Evolutionary conservation across 2,329 filamentous ascomycete species (phyloP).

Genomic region (Endocalyx cinctus): DNA sequence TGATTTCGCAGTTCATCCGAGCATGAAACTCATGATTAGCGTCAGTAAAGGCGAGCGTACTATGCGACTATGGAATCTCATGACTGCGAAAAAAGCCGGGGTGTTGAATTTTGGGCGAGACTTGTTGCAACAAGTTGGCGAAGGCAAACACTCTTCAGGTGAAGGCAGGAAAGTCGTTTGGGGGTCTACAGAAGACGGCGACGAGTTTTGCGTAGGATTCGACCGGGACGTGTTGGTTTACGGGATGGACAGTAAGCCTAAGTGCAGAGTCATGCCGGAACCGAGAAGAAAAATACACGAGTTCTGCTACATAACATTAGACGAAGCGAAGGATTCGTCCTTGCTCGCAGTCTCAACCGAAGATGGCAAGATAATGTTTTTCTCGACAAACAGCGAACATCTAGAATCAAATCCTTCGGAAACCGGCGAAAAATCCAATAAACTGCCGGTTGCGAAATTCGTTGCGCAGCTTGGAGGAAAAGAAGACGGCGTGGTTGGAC

Average conservation of each 20-base stretch:
- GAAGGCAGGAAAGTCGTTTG: slow-evolving; percentile 81
- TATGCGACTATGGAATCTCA: slow-evolving; percentile 94
- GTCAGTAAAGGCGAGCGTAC: slow-evolving; percentile 85
- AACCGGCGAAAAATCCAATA: slow-evolving; percentile 34
- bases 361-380: slow-evolving; percentile 82
- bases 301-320: slow-evolving; percentile 63
- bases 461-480: slow-evolving; percentile 77
- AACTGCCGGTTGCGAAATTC: slow-evolving; percentile 56
- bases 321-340: slow-evolving; percentile 42
- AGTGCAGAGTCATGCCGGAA: slow-evolving; percentile 65
- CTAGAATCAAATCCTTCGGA: slow-evolving; percentile 32
- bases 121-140: slow-evolving; percentile 69
- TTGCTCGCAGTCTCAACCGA: slow-evolving; percentile 80
- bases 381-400: slow-evolving; percentile 58
- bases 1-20: slow-evolving; percentile 91
- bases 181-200: slow-evolving; percentile 63
- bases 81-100: slow-evolving; percentile 92
- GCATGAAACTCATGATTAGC: slow-evolving; percentile 93
- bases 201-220: slow-evolving; percentile 86
- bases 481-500: slow-evolving; percentile 58
- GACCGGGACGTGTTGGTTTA: slow-evolving; percentile 82
- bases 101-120: slow-evolving; percentile 79
- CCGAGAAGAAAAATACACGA: slow-evolving; percentile 78
- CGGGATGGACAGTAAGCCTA: slow-evolving; percentile 80
- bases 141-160: slow-evolving; percentile 70